Evolutionary conservation across 1,139 yeast genomes (phyloP), one percentile per base, ranked within the genome.

Genomic region (Kurtzmaniella natalensis): DNA sequence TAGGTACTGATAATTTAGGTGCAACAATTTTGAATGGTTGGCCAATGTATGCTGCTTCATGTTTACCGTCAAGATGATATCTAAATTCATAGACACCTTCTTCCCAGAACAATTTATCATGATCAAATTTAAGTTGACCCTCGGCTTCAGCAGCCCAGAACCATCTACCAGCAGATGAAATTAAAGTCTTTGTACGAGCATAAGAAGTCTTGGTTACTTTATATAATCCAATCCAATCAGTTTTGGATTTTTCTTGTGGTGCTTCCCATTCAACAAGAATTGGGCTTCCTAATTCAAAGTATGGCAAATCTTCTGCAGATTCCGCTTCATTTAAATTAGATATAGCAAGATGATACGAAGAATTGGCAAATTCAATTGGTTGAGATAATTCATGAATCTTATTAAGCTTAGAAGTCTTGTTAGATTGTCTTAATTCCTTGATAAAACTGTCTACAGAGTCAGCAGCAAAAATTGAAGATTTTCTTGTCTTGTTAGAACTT

Each of bases 171-270:
- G 73, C 59, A 10, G 92, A 80, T 10, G 87, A 69, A 16, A 79
- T 62, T 30, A 72, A 61, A 0, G 95, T 84, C 33, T 69, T 72
- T 28, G 70, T 71, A 35, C 78, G 65, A 7, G 84, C 76, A 29
- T 67, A 65, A 7, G 80, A 71, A 15, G 86, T 78, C 43, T 77
- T 84, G 16, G 76, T 64, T 14, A 82, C 71, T 37, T 75, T 76
- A 58, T 85, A 86, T 31, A 85, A 59, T 1, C 94, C 95, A 43
- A 85, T 72, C 95, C 95, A 85, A 51, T 84, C 94, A 32, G 65
- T 68, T 1, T 49, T 28, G 3, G 65, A 56, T 36, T 64, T 68
- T 19, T 54, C 53, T 5, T 54, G 54, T 7, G 86, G 86, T 0
- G 81, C 64, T 22, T 59, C 57, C 81, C 86, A 84, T 18, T 58